A percentile compares a stretch with the other conserved stretches of the same genome.
These are phyloP conservation scores for Solanum rostratum DNA, from an alignment of 257 asterid species.

Conservation along the genomic window DNA sequence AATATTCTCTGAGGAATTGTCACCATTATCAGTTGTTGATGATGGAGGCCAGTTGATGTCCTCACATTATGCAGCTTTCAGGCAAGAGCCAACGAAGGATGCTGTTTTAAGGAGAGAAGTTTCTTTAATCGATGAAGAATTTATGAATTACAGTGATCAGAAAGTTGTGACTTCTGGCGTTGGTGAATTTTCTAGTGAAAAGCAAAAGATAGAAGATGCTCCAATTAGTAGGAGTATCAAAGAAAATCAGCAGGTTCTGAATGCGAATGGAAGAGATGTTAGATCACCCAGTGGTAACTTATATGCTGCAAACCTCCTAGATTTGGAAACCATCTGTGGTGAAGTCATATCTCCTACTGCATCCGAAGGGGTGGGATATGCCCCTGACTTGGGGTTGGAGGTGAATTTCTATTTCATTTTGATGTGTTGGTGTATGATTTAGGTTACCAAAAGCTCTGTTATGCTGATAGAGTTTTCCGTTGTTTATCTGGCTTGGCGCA, in stretches of 20 bases:
- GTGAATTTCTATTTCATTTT: constrained; percentile 12
- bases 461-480: neutral
- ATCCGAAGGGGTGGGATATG: constrained; percentile 19
- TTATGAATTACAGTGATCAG: constrained; percentile 18
- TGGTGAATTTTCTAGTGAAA: constrained; percentile 13
- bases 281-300: constrained; percentile 18
- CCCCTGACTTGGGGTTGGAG: constrained; percentile 33
- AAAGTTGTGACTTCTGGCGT: constrained; percentile 9
- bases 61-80: constrained; percentile 12
- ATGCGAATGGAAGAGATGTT: constrained; percentile 6
- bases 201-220: constrained; percentile 12
- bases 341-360: constrained; percentile 14
- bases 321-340: constrained; percentile 12
- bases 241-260: constrained; percentile 15
- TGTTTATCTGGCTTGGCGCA: constrained; percentile 20
- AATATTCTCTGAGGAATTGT: constrained; percentile 9
- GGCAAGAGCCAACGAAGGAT: constrained; percentile 5
- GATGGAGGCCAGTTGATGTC: constrained; percentile 19
- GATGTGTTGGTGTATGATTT: neutral
- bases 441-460: neutral
- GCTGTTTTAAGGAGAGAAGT: constrained; percentile 21
- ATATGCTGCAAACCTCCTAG: constrained; percentile 4
- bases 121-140: constrained; percentile 35
- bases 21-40: constrained; percentile 15
- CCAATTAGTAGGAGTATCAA: neutral